Evolutionary conservation across 306 rosid genomes (phyloP).

Genomic region (Cicer cuneatum): DNA sequence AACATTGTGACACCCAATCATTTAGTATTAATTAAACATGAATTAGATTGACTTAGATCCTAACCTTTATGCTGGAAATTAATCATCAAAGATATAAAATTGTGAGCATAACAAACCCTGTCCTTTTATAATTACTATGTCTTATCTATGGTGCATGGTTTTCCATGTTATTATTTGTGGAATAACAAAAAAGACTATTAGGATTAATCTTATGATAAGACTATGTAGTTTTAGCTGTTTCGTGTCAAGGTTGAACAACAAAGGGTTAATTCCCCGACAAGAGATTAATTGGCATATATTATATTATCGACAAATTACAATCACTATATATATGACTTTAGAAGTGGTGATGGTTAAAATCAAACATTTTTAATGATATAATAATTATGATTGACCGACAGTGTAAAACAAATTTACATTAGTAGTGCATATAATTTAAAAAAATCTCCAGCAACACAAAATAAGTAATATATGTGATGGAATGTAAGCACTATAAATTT

Average conservation of each 20-base stretch:
- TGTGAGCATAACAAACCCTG: conserved; percentile 48
- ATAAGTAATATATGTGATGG: neutral
- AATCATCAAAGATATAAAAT: conserved; percentile 19
- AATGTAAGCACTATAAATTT: conserved; percentile 16
- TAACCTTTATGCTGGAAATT: conserved; percentile 33
- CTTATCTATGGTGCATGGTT: conserved; percentile 31
- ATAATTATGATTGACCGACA: too few species aligned
- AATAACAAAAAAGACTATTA: conserved; percentile 43
- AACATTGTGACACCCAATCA: conserved; percentile 39
- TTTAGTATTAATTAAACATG: conserved; percentile 40
- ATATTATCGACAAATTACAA: too few species aligned
- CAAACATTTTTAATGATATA: too few species aligned
- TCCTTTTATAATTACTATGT: conserved; percentile 48
- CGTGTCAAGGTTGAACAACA: conserved; percentile 36
- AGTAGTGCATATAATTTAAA: too few species aligned
- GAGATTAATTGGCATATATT: too few species aligned
- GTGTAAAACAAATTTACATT: too few species aligned
- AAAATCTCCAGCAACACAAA: neutral
- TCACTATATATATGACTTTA: too few species aligned
- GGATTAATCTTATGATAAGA: neutral
- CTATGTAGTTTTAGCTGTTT: neutral
- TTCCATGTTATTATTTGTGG: conserved; percentile 49
- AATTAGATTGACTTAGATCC: conserved; percentile 23
- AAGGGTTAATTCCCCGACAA: conserved; percentile 2
- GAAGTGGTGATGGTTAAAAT: too few species aligned